Evolutionary conservation across 495 filamentous ascomycete species (phyloP).

Genomic region (Penicillium canariense): DNA sequence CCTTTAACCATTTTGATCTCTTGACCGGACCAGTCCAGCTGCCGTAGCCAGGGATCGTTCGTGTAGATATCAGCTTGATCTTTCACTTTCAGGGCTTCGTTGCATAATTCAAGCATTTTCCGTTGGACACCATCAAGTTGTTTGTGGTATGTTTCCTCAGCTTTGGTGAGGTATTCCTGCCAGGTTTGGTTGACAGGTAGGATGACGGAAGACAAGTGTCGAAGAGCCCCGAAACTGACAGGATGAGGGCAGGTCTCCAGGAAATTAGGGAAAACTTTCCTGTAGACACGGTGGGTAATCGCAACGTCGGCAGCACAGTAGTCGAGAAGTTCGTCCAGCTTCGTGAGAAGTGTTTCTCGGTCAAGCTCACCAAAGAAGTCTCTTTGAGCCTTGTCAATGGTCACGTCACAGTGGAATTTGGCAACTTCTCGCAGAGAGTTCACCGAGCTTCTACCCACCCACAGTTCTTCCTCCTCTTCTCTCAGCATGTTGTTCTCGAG

Average conservation of each 20-base stretch:
- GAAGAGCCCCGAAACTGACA: conserved; percentile 91
- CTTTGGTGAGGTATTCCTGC: conserved; percentile 75
- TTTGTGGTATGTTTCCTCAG: conserved; percentile 79
- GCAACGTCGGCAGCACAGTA: conserved; percentile 96
- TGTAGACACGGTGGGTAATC: conserved; percentile 88
- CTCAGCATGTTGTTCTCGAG: conserved; percentile 62
- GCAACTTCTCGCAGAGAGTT: conserved; percentile 96
- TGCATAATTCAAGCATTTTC: conserved; percentile 66
- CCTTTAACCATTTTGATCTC: conserved; percentile 87
- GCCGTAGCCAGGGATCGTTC: conserved; percentile 83
- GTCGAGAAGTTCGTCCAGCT: conserved; percentile 79
- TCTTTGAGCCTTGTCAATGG: conserved; percentile 85
- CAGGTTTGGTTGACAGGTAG: conserved; percentile 86
- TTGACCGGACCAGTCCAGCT: conserved; percentile 95
- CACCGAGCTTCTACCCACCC: conserved; percentile 90
- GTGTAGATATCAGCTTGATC: conserved; percentile 61
- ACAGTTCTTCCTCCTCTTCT: conserved; percentile 90
- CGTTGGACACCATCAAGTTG: conserved; percentile 73
- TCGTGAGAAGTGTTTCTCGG: conserved; percentile 60
- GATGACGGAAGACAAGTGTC: conserved; percentile 89
- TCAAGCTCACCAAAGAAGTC: conserved; percentile 86
- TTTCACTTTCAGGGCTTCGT: conserved; percentile 74
- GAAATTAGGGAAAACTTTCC: conserved; percentile 86
- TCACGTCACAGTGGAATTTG: conserved; percentile 88
- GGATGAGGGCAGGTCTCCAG: conserved; percentile 89